These are phyloP conservation scores for Trifolium pratense DNA, from an alignment of 306 rosid genomes.

Conservation along the genomic window DNA sequence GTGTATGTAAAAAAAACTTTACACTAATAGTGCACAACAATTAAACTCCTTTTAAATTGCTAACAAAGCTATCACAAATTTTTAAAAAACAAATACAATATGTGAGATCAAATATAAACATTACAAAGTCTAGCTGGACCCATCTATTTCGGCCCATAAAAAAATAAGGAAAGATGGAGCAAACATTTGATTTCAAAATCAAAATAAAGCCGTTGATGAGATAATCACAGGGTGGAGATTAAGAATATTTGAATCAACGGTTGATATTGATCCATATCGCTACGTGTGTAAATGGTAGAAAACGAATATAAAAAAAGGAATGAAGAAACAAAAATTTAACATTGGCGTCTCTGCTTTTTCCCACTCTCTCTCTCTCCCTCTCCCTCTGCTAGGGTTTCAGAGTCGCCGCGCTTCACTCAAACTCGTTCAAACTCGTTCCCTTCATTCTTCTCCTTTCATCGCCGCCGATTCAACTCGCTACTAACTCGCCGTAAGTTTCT, in stretches of 20 bases:
- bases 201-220: conserved; percentile 49
- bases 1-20: no score
- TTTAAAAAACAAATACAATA: no score
- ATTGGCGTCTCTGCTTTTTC: conserved; percentile 61
- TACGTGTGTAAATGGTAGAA: conserved; percentile 21
- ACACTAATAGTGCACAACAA: no score
- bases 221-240: conserved; percentile 4
- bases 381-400: conserved; percentile 85
- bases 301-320: conserved; percentile 43
- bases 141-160: background rate
- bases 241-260: conserved; percentile 44
- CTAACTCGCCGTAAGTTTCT: conserved; percentile 47
- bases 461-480: conserved; percentile 48
- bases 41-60: no score
- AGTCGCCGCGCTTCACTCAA: conserved; percentile 61
- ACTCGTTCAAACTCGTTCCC: conserved; percentile 22
- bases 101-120: no score
- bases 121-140: no score
- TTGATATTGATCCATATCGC: background rate
- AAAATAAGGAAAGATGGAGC: background rate
- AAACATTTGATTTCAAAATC: conserved; percentile 47
- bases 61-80: no score
- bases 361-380: conserved; percentile 48
- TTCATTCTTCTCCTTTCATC: background rate
- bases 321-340: conserved; percentile 38